Evolutionary conservation across 2,329 filamentous ascomycete genomes (phyloP).

Genomic region (Paracoccidioides lutzii): DNA sequence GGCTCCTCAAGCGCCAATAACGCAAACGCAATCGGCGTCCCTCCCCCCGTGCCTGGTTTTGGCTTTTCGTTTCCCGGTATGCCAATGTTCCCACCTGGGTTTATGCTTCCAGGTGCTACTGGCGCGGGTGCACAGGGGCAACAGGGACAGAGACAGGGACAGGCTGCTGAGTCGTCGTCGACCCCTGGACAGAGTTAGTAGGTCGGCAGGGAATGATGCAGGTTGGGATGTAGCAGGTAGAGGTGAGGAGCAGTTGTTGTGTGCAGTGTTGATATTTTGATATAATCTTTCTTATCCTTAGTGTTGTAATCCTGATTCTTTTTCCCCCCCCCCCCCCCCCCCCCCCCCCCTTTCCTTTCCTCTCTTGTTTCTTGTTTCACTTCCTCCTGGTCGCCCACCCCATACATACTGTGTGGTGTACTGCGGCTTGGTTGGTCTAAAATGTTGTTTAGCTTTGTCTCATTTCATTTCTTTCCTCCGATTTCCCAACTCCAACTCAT

Average conservation of each 20-base stretch:
- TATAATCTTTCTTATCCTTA: not conserved
- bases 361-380: not conserved
- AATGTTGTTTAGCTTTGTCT: not conserved
- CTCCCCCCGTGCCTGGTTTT: constrained; percentile 43
- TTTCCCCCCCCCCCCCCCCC: too few species aligned
- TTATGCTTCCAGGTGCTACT: constrained; percentile 28
- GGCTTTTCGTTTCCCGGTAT: constrained; percentile 41
- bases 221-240: not conserved
- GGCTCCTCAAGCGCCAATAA: constrained; percentile 17
- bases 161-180: constrained; percentile 8
- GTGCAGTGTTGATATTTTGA: not conserved
- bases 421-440: too few species aligned
- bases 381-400: constrained; percentile 4
- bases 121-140: constrained; percentile 7
- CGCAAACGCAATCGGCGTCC: constrained; percentile 36
- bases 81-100: constrained; percentile 37
- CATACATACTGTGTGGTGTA: too few species aligned
- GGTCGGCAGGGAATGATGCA: not conserved
- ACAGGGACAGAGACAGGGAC: constrained; percentile 2
- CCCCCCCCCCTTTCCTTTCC: not conserved
- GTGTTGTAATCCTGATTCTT: too few species aligned
- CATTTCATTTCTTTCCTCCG: too few species aligned
- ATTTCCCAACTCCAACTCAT: not conserved
- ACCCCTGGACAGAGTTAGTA: constrained; percentile 16
- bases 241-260: not conserved